Percentiles rank a stretch among this genome's conserved stretches.
phyloP scores from a whole-genome alignment of 352 stramenopile genomes.

The Aphanomyces invadans region DNA sequence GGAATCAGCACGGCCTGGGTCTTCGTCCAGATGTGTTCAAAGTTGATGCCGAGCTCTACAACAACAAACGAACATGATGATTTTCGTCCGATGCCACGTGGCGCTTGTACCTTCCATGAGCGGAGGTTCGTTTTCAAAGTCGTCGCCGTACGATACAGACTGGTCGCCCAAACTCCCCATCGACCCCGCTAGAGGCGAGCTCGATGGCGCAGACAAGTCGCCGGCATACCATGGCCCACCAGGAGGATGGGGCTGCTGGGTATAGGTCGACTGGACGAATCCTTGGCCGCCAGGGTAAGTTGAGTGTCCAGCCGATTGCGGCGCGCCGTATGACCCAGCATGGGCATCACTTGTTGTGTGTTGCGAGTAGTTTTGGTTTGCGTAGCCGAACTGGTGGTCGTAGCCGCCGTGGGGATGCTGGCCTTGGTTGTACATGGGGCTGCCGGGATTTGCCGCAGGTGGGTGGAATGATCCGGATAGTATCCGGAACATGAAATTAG shows the following conservation, averaged over 20 bases:
- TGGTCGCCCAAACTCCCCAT: slow-evolving; percentile 16
- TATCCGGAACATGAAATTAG: too few relatives aligned
- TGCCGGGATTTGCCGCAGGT: not conserved
- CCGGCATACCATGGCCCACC: not conserved
- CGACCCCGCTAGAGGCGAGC: not conserved
- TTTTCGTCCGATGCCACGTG: not conserved
- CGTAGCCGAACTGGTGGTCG: not conserved
- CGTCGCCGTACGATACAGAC: slow-evolving; percentile 43
- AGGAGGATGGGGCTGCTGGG: not conserved
- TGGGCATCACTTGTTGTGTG: not conserved
- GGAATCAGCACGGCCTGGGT: slow-evolving; percentile 92
- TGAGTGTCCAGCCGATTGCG: not conserved
- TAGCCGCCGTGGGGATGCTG: not conserved
- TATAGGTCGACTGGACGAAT: not conserved
- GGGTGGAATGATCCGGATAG: not conserved
- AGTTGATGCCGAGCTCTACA: slow-evolving; percentile 95
- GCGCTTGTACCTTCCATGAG: slow-evolving; percentile 83
- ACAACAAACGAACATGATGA: not conserved
- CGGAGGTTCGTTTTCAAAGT: slow-evolving; percentile 94
- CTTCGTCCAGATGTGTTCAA: slow-evolving; percentile 96
- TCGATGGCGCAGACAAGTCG: not conserved
- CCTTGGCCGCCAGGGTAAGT: not conserved
- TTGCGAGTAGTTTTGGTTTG: not conserved
- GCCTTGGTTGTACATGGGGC: slow-evolving; percentile 10
- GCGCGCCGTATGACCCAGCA: not conserved